Evolutionary conservation across 306 rosid genomes (phyloP).

Genomic region (Abrus pulchellus): DNA sequence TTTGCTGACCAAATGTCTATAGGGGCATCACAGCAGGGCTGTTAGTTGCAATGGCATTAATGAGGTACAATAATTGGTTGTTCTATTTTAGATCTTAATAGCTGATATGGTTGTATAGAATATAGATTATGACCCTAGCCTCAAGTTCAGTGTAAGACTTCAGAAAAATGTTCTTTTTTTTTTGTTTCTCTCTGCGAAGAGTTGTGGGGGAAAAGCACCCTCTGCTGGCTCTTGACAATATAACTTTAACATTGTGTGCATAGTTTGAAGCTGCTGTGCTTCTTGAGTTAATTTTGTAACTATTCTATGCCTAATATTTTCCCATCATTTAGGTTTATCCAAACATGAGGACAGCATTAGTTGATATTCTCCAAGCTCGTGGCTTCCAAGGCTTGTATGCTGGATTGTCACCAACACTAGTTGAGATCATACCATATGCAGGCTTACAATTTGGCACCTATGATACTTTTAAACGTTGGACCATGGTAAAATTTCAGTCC

Average conservation of each 20-base stretch:
- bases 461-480: constrained; percentile 94
- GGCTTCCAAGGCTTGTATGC: constrained; percentile 90
- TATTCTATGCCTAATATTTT: constrained; percentile 36
- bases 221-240: constrained; percentile 28
- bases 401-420: constrained; percentile 93
- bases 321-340: constrained; percentile 78
- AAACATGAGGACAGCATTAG: constrained; percentile 84
- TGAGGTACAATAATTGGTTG: constrained; percentile 13
- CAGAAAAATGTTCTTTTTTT: neutral
- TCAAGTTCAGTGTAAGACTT: neutral
- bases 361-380: constrained; percentile 72
- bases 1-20: constrained; percentile 12
- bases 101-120: constrained; percentile 1
- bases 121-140: constrained; percentile 34
- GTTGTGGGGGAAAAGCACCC: neutral
- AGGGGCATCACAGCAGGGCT: constrained; percentile 11
- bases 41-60: constrained; percentile 37
- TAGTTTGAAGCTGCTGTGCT: constrained; percentile 7
- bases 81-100: neutral
- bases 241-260: constrained; percentile 17
- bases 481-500: constrained; percentile 66
- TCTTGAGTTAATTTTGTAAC: constrained; percentile 3
- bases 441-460: constrained; percentile 96
- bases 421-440: constrained; percentile 98
- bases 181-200: constrained; percentile 37